Base-by-base conservation (phyloP, 2,329 filamentous ascomycete species). In the Aureobasidium leucospermi region DNA sequence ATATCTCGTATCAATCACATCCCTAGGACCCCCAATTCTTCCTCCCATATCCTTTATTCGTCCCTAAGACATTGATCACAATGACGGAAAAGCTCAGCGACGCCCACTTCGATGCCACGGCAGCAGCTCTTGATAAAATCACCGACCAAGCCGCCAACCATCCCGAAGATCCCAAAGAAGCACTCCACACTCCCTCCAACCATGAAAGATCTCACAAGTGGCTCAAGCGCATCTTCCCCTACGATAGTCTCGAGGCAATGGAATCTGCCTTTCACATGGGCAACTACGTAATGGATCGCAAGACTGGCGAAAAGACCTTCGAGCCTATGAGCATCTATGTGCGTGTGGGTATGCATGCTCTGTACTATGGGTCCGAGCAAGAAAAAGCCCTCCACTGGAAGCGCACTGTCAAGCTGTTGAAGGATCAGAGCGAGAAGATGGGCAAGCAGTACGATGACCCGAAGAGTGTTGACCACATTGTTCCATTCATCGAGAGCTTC, bases 291-390 rank as follows among this genome's bases (percentile, higher is more conserved):
- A 69, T 76, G 31, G 73, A 76, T 62, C 70, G 74, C 29, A 49
- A 66, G 47, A 76, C 74, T 0, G 71, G 73, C n/a, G 55, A 69
- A 57, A 75, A 74, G 67, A 64, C 64, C 6, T 76, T 73, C 59
- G 75, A 77, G 61, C 65, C 70, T 31, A 77, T 77, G 75, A 69
- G 67, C 60, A 70, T 76, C 61, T 76, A 75, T 61, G 74, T 76
- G 41, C 69, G 74, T 19, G 38, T 75, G 6, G 74, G 74, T 23
- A 76, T 76, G 74, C 74, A 76, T 60, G 64, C 75, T 32, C 68
- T 76, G 15, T 76, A 76, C 66, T 76, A 75, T 63, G 74, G 75
- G 51, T 68, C 66, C 28, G 65, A 68, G 55, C 73, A 76, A 62
- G 69, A 73, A 61, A 70, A 70, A 41, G 66, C 68, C 1, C 65